A percentile compares a stretch with the other conserved stretches of the same genome.
phyloP scores from a whole-genome alignment of 1,284 basidiomycete genomes.

The Sanghuangporus baumii region DNA sequence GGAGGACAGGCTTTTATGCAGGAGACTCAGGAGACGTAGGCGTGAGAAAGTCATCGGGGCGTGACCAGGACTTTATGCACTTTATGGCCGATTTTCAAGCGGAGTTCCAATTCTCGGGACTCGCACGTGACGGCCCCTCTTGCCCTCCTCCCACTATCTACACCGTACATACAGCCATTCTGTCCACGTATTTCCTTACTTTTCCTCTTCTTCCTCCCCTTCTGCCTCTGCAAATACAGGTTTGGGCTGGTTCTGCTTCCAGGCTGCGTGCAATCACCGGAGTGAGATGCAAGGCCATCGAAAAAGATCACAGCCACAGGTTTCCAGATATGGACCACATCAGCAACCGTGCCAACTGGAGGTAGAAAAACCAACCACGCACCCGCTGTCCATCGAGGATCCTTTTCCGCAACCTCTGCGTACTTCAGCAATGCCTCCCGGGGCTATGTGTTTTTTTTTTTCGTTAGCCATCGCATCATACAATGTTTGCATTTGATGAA shows the following conservation, averaged over 20 bases:
- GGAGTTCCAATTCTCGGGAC: not conserved
- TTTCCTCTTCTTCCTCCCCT: slow-evolving; percentile 48
- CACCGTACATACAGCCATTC: not conserved
- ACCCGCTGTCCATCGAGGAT: slow-evolving; percentile 82
- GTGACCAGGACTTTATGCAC: not conserved
- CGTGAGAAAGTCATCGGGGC: not conserved
- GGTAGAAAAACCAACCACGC: slow-evolving; percentile 32
- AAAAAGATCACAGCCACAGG: slow-evolving; percentile 45
- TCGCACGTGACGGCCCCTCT: not conserved
- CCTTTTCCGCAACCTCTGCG: slow-evolving; percentile 67
- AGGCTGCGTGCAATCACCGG: slow-evolving; percentile 47
- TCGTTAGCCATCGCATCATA: not conserved
- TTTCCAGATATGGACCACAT: slow-evolving; percentile 36
- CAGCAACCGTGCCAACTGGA: slow-evolving; percentile 7
- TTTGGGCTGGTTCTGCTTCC: slow-evolving; percentile 74
- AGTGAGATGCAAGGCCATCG: slow-evolving; percentile 30
- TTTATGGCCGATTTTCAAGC: not conserved
- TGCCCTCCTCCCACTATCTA: slow-evolving; percentile 2
- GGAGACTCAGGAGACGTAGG: not conserved
- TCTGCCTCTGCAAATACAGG: slow-evolving; percentile 61
- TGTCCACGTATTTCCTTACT: slow-evolving; percentile 19
- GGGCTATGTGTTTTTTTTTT: slow-evolving; percentile 49
- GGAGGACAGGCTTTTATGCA: no score
- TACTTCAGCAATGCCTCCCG: slow-evolving; percentile 95
- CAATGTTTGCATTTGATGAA: not conserved